Base-by-base conservation (phyloP, 2,329 filamentous ascomycete genomes). In the Hortaea werneckii region DNA sequence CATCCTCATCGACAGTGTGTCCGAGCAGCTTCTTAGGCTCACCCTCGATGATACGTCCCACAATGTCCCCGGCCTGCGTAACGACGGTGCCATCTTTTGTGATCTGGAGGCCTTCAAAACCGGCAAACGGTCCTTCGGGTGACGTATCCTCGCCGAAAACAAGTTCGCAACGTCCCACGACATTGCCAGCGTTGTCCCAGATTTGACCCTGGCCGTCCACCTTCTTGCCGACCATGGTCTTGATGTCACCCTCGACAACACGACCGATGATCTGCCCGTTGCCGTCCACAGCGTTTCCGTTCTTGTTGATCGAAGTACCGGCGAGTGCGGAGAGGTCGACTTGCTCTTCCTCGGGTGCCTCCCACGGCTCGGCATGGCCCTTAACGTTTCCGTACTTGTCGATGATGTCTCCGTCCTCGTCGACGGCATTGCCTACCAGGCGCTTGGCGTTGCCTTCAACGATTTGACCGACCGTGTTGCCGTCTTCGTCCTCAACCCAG, bases 291-390 rank as follows among this genome's bases (percentile, higher is more conserved):
- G 80, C 71, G 43, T 80, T 80, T 44, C 78, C 78, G 34, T 68
- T 68, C 65, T 81, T 81, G 70, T 82, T 82, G 59, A 81, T 75
- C 11, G 71, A 76, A 67, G 76, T 78, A 51, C 77, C 77, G 45
- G 75, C 75, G 37, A 82, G 72, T n/a, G 70, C 65, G 20, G 75
- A 79, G n/a, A 80, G 66, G 53, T 81, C 77, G 6, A 67, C 71
- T 54, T 70, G 55, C 8, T 63, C 62, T 37, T 56, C 57, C 29
- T 75, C 69, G 7, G 66, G 61, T 49, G 71, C 70, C 47, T 68
- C 67, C 12, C 75, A 65, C 9, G 75, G 75, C 57, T 79, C 75
- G 45, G 76, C 78, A 42, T 77, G 75, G 7, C 76, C 78, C 60
- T 80, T 74, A 45, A 77, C 73, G 52, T 79, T 80, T 53, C 78